Evolutionary conservation across 2,329 filamentous ascomycete species (phyloP), one percentile per base, ranked within the genome.

Genomic region (Akanthomyces dipterigenus): DNA sequence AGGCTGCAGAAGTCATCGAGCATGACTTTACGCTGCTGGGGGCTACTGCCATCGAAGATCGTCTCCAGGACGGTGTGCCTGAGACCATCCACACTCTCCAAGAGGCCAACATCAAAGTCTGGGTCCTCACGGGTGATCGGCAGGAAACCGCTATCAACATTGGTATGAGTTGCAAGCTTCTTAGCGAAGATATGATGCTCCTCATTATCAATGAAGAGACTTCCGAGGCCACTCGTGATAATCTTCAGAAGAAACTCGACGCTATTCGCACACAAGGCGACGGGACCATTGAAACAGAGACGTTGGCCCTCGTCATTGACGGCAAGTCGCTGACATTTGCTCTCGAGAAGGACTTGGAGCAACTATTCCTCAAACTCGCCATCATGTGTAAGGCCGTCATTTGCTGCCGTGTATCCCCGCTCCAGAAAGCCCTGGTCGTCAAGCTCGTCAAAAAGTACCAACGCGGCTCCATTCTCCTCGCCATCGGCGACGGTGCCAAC

Each of bases 111-210:
- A 98, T 99, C 80, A 99, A 99, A 77, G 88, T 99, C 60, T 99
- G 95, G 95, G 95, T 99, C 22, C 76, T 99, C 74, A 99, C 95
- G 43, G 95, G 95, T 68, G 95, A 99, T 79, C 86, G 95, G 69
- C 96, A 99, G 76, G 95, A 99, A 76, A 99, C 95, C 31, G 95
- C 95, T 61, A 99, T 99, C 83, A 99, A 99, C 74, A 99, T 99
- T 67, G 95, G 96, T 65, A 99, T 99, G 95, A 97, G 92, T 73
- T 99, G 95, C 78, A 98, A 98, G 77, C 83, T 99, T 55, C 91
- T 99, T 63, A 96, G 92, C 67, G 95, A 99, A 75, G 96, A 99
- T 69, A 99, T 99, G 95, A 96, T 95, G 70, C 82, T 99, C 12
- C 79, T 99, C 60, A 97, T 99, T 68, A 84, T 99, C 70, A 99